Conservation (phyloP, 2,329 filamentous ascomycete genomes). For the Fusarium graminum region DNA sequence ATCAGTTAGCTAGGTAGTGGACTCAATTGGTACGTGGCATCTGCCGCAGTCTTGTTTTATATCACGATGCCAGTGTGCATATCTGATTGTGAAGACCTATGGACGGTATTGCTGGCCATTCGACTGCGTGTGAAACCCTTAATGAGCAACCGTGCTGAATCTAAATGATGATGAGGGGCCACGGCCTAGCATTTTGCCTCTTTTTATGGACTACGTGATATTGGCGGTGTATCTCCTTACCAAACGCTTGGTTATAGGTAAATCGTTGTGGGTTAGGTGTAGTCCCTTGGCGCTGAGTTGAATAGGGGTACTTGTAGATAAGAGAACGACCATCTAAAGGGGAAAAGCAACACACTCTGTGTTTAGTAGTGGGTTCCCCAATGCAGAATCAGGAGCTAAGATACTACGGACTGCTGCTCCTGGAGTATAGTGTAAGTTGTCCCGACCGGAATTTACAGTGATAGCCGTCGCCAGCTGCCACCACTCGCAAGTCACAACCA, state of each 20-base stretch:
- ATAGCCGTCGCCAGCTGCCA: background rate
- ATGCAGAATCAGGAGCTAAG: background rate
- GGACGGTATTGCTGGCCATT: background rate
- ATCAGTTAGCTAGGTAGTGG: constrained; percentile 22
- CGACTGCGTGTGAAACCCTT: background rate
- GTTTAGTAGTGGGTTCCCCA: no score
- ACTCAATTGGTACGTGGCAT: constrained; percentile 20
- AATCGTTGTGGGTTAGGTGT: background rate
- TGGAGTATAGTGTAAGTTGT: background rate
- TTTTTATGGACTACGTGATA: background rate
- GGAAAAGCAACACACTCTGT: background rate
- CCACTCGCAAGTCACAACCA: background rate
- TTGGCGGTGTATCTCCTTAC: background rate
- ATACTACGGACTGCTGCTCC: background rate
- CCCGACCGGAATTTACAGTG: background rate
- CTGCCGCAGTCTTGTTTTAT: constrained; percentile 10
- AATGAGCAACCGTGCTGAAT: background rate
- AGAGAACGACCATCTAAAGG: background rate
- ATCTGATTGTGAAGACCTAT: background rate
- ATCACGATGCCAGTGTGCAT: constrained; percentile 2
- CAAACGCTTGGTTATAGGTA: background rate
- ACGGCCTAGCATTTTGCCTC: background rate
- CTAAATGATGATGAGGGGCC: background rate
- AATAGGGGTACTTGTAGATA: background rate
- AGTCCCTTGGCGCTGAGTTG: background rate